Percentiles rank a stretch among this genome's conserved stretches.
Conservation (phyloP, 768 basidiomycete genomes). For the Tricholoma bakamatsutake region DNA sequence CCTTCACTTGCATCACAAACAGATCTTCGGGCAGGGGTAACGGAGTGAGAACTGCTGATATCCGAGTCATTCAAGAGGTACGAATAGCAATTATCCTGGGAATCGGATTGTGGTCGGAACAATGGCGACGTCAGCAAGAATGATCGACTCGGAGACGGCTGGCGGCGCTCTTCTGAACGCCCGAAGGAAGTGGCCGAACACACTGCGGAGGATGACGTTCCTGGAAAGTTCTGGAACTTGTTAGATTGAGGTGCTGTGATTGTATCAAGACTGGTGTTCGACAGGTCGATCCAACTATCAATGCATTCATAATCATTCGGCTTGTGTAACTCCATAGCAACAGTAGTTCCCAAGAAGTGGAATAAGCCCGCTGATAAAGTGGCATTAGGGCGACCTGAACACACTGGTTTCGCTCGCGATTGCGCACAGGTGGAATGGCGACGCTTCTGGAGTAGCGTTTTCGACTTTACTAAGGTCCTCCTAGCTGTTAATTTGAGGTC, state of each 20-base stretch:
- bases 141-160: background rate
- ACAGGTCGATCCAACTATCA: background rate
- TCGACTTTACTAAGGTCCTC: background rate
- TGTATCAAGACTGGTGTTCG: background rate
- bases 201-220: background rate
- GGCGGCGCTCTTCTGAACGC: background rate
- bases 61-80: too few species aligned
- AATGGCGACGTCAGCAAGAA: background rate
- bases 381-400: background rate
- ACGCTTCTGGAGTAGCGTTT: background rate
- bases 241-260: background rate
- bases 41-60: background rate
- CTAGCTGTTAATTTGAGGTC: background rate
- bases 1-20: background rate
- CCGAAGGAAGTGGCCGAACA: background rate
- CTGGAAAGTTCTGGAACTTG: background rate
- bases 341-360: background rate
- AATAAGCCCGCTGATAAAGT: background rate
- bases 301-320: background rate
- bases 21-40: background rate
- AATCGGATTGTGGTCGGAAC: background rate
- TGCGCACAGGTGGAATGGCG: background rate
- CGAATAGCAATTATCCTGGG: background rate
- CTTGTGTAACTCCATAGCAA: background rate
- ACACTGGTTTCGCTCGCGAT: background rate